Evolutionary conservation across 2,329 filamentous ascomycete species (phyloP).

Genomic region (Cordyceps javanica): DNA sequence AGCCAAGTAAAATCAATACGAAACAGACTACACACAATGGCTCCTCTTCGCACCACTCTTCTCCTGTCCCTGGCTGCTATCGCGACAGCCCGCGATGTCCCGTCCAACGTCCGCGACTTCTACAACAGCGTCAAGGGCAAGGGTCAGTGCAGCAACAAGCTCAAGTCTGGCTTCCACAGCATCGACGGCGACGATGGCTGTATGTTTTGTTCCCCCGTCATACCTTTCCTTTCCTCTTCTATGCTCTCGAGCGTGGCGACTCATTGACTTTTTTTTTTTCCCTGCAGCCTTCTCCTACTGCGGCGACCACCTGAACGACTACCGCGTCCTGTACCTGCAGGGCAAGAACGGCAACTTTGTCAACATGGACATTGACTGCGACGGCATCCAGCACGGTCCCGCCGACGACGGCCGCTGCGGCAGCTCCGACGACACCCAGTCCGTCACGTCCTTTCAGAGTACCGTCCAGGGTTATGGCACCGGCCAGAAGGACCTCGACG

Average conservation of each 20-base stretch:
- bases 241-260: no score
- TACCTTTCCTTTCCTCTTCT: neutral
- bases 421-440: constrained; percentile 37
- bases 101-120: constrained; percentile 34
- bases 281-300: constrained; percentile 31
- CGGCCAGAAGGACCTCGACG: constrained; percentile 31
- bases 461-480: constrained; percentile 31
- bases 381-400: constrained; percentile 39
- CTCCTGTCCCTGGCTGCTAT: constrained; percentile 19
- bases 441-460: constrained; percentile 41
- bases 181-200: constrained; percentile 29
- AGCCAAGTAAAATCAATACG: neutral
- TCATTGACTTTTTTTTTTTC: neutral
- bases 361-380: constrained; percentile 56
- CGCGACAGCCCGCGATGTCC: constrained; percentile 28
- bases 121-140: constrained; percentile 33
- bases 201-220: constrained; percentile 17
- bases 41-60: constrained; percentile 18
- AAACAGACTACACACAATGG: neutral
- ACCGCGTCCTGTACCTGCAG: constrained; percentile 43
- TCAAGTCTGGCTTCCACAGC: constrained; percentile 37
- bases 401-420: constrained; percentile 40
- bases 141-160: constrained; percentile 31
- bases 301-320: constrained; percentile 35
- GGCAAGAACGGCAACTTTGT: constrained; percentile 34